Evolutionary conservation across 306 rosid species (phyloP).

Genomic region (Fragaria vesca): DNA sequence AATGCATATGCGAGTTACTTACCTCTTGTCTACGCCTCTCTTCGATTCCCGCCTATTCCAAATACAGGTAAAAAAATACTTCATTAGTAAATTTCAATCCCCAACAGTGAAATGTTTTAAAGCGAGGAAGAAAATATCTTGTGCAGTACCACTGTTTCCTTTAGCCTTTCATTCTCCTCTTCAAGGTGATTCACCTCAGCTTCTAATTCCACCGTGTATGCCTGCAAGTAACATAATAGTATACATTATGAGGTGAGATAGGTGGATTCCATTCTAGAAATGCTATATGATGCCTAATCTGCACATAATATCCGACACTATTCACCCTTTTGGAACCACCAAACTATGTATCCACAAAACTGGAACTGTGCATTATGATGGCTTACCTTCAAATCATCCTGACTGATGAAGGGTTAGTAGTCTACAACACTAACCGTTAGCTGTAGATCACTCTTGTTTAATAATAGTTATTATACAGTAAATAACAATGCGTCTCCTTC

Average conservation of each 20-base stretch:
- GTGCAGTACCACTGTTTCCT: conserved; percentile 47
- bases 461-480: neutral
- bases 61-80: conserved; percentile 1
- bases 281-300: neutral
- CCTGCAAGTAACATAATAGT: conserved; percentile 35
- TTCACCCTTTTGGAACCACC: neutral
- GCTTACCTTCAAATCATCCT: neutral
- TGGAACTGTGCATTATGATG: neutral
- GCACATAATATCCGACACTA: neutral
- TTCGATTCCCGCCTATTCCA: conserved; percentile 55
- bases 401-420: neutral
- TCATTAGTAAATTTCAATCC: conserved; percentile 7
- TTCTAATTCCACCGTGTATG: conserved; percentile 76
- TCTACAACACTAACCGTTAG: neutral
- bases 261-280: neutral
- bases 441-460: neutral
- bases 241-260: neutral
- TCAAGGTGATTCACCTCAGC: conserved; percentile 53
- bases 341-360: neutral
- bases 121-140: neutral
- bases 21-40: conserved; percentile 55
- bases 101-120: neutral
- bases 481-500: neutral
- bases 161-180: conserved; percentile 57
- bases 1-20: neutral